Conservation (phyloP, 2,329 filamentous ascomycete genomes). For the Rosellinia necatrix region DNA sequence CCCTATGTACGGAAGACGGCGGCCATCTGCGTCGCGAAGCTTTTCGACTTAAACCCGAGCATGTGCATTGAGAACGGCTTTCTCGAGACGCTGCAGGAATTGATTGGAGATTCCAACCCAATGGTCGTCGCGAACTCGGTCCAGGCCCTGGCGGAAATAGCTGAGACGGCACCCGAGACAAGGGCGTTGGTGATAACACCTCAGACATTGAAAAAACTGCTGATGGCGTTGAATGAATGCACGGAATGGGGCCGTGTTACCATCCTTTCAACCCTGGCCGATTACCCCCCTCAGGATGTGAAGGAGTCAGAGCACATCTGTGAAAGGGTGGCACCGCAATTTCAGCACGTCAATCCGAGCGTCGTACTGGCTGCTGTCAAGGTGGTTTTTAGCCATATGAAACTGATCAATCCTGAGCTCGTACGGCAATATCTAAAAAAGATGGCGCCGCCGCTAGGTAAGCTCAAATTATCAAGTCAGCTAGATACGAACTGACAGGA, state of each 20-base stretch:
- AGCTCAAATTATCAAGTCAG: constrained; percentile 33
- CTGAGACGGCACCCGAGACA: constrained; percentile 88
- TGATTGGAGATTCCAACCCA: constrained; percentile 96
- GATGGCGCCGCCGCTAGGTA: constrained; percentile 94
- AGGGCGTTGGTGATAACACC: constrained; percentile 82
- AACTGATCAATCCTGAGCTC: constrained; percentile 74
- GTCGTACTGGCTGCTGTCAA: constrained; percentile 98
- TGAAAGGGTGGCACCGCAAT: constrained; percentile 92
- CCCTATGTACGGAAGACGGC: constrained; percentile 98
- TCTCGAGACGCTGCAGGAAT: constrained; percentile 87
- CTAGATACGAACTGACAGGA: constrained; percentile 24
- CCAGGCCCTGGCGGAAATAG: constrained; percentile 88
- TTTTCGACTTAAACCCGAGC: constrained; percentile 90
- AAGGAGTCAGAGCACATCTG: constrained; percentile 99
- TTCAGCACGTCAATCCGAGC: constrained; percentile 97
- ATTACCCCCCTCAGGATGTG: constrained; percentile 83
- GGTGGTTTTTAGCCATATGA: constrained; percentile 97
- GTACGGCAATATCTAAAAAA: constrained; percentile 91
- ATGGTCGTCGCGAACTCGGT: constrained; percentile 99
- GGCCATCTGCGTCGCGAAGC: constrained; percentile 95
- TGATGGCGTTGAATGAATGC: constrained; percentile 96
- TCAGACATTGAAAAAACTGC: constrained; percentile 86
- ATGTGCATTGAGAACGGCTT: constrained; percentile 98
- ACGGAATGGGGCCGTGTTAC: constrained; percentile 98
- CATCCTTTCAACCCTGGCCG: constrained; percentile 84